Percentiles rank a stretch among this genome's conserved stretches.
These are phyloP conservation scores for Phytophthora litchii DNA, from an alignment of 352 stramenopile genomes.

Conservation along the genomic window DNA sequence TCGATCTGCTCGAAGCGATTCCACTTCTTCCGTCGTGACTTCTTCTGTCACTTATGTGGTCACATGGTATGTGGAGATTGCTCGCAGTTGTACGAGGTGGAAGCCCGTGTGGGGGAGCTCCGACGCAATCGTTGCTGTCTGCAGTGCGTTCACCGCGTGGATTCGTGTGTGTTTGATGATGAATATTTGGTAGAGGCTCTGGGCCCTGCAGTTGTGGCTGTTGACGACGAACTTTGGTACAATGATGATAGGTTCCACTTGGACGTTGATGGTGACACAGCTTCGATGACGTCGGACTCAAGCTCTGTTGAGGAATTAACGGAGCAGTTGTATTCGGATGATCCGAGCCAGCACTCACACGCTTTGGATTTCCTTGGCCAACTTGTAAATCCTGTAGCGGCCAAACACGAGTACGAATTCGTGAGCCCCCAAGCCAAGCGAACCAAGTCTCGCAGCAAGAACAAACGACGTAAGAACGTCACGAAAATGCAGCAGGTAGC, in stretches of 20 bases:
- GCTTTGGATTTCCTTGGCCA: slow-evolving; percentile 52
- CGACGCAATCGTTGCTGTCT: slow-evolving; percentile 54
- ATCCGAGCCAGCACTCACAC: slow-evolving; percentile 43
- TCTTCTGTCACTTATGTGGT: slow-evolving; percentile 64
- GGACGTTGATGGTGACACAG: slow-evolving; percentile 35
- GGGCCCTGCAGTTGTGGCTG: slow-evolving; percentile 46
- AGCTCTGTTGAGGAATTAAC: slow-evolving; percentile 44
- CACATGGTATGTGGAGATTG: slow-evolving; percentile 57
- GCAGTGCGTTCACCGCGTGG: slow-evolving; percentile 57
- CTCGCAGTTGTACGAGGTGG: slow-evolving; percentile 56
- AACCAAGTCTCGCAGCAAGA: slow-evolving; percentile 16
- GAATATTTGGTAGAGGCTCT: slow-evolving; percentile 51
- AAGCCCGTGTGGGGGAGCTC: slow-evolving; percentile 47
- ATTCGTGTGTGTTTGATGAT: slow-evolving; percentile 57
- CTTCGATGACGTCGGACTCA: slow-evolving; percentile 39
- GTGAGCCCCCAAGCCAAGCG: slow-evolving; percentile 16
- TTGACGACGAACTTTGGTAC: slow-evolving; percentile 55
- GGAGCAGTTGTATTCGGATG: slow-evolving; percentile 49
- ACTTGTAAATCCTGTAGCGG: slow-evolving; percentile 35
- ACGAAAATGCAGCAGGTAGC: slow-evolving; percentile 43
- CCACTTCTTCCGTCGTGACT: slow-evolving; percentile 49
- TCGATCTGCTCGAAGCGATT: slow-evolving; percentile 58
- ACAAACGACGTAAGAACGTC: slow-evolving; percentile 12
- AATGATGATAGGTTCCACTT: slow-evolving; percentile 44
- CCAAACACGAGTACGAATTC: slow-evolving; percentile 29